Base-by-base conservation (phyloP, 768 basidiomycete genomes). In the Holtermannia corniformis region DNA sequence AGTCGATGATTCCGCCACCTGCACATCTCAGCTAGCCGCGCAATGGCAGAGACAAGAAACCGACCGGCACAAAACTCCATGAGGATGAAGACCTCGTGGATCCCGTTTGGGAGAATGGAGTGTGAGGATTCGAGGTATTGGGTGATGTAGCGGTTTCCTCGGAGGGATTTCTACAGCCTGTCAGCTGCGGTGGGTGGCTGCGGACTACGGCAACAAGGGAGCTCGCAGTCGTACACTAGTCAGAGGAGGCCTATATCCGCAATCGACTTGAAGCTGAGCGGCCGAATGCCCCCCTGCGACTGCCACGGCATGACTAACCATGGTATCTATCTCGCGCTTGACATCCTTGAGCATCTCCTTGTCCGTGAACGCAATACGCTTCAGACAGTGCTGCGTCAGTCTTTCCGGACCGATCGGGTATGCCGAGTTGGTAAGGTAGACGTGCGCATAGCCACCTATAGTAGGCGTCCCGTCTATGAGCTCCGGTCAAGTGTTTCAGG, bases 1-100 rank as follows among this genome's bases (percentile, higher is more conserved):
- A 91, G 75, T 99, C 95, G 73, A 99, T 97, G 60, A 99, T 96
- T 28, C 95, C 95, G 37, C 95, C 95, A 45, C 91, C 91, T 89
- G 59, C 13, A 49, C 63, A 46, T 53, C 22, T 4, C 23, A 44
- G 56, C 42, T 59, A 44, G 41, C n/a, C 24, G 7, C 40, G 23
- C n/a, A 44, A 23, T 63, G 41, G 10, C 32, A 28, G 27, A 37
- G 14, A 28, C 10, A 13, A 2, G 1, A 20, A 13, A 74, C 79
- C 59, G 66, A 84, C 91, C 92, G 57, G 88, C 79, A 71, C 90
- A 93, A 72, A 84, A 95, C 70, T 99, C 95, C 95, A 99, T 99
- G 56, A 99, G 79, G 70, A 99, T 97, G 70, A 95, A 95, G 16
- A 97, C 92, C 73, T 97, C 95, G 65, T 85, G 90, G 44, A 81